Conservation (phyloP, 805 yeast species). For the Cyberlindnera nakhonratchasimensis region DNA sequence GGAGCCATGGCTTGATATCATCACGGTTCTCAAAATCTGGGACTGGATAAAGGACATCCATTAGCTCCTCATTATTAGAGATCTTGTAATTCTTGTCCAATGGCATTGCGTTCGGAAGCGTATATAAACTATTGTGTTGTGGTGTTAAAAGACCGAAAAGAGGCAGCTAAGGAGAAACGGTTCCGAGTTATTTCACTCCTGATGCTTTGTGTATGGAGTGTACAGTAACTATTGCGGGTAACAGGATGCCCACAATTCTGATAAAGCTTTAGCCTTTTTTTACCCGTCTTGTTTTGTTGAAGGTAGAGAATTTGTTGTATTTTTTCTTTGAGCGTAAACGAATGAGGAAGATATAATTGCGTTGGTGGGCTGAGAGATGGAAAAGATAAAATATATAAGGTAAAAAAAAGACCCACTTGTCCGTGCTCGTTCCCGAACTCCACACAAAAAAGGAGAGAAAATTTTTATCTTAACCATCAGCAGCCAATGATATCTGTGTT, state of each 20-base stretch:
- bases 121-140: no score
- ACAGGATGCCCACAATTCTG: no score
- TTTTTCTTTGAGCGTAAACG: neutral
- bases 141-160: no score
- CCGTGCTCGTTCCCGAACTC: no score
- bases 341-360: neutral
- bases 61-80: slow-evolving; percentile 23
- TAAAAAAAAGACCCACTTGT: slow-evolving; percentile 1
- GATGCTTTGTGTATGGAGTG: no score
- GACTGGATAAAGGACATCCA: slow-evolving; percentile 26
- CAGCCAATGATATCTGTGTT: slow-evolving; percentile 15
- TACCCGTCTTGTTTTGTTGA: no score
- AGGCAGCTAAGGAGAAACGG: no score
- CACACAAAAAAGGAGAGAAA: slow-evolving; percentile 8
- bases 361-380: slow-evolving; percentile 13
- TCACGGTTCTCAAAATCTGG: slow-evolving; percentile 25
- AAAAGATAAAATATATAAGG: slow-evolving; percentile 17
- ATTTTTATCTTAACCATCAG: slow-evolving; percentile 28
- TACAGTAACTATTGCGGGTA: no score
- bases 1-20: slow-evolving; percentile 29
- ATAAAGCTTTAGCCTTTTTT: no score
- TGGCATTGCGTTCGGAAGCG: slow-evolving; percentile 2
- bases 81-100: slow-evolving; percentile 12
- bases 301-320: neutral
- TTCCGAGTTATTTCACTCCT: no score